A percentile compares a stretch with the other conserved stretches of the same genome.
Conservation (phyloP, 768 basidiomycete species). For the Lentinula raphanica region DNA sequence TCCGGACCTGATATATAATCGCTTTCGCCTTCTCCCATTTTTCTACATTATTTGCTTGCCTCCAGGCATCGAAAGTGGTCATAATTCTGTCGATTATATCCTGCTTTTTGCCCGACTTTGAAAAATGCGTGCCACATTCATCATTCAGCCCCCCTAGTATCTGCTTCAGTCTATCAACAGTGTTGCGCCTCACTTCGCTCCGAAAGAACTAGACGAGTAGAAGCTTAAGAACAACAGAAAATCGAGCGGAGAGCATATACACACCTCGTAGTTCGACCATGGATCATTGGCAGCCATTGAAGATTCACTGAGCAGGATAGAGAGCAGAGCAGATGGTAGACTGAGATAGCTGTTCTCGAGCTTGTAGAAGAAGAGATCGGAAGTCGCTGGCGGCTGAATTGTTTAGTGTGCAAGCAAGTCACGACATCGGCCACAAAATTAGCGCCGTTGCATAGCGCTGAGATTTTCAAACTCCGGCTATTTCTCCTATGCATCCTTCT, state of each 20-base stretch:
- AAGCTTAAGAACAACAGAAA: constrained; percentile 7
- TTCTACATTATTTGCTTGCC: constrained; percentile 47
- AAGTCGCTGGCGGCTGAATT: background rate
- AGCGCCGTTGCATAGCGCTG: background rate
- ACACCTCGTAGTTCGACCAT: constrained; percentile 75
- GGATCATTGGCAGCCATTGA: constrained; percentile 58
- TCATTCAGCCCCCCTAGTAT: constrained; percentile 76
- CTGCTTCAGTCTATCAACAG: constrained; percentile 82
- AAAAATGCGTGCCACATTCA: constrained; percentile 61
- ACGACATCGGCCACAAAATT: background rate
- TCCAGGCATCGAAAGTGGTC: constrained; percentile 55
- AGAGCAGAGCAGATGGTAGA: background rate
- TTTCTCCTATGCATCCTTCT: background rate
- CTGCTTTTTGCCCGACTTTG: constrained; percentile 81
- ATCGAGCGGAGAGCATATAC: constrained; percentile 16
- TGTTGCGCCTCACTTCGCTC: constrained; percentile 69
- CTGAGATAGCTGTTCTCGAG: background rate
- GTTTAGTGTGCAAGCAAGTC: background rate
- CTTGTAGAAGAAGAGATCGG: background rate
- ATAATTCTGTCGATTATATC: constrained; percentile 79
- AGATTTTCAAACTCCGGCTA: background rate
- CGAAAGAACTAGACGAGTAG: constrained; percentile 50
- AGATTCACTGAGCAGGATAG: constrained; percentile 10
- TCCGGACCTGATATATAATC: constrained; percentile 63
- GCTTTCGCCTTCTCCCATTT: constrained; percentile 67